These are phyloP conservation scores for Neospermospora avenae DNA, from an alignment of 2,329 filamentous ascomycete genomes.

Conservation along the genomic window DNA sequence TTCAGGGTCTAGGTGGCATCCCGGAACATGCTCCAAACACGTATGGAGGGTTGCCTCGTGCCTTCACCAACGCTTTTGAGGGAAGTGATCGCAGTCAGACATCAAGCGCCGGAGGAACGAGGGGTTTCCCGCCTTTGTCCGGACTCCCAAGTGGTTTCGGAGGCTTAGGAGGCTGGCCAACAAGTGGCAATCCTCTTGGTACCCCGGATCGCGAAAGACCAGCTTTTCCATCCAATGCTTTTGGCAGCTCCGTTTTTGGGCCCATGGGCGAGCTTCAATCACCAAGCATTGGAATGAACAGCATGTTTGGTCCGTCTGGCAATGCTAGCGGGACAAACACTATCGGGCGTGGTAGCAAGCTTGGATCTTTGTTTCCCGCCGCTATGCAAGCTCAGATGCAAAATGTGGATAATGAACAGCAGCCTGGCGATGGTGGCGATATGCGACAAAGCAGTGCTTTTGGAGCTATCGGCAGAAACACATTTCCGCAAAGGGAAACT, in stretches of 20 bases:
- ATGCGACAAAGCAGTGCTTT: slow-evolving; percentile 60
- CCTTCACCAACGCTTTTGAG: slow-evolving; percentile 47
- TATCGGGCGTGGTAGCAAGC: slow-evolving; percentile 74
- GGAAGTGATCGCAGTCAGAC: slow-evolving; percentile 90
- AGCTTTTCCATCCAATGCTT: slow-evolving; percentile 51
- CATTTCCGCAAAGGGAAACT: slow-evolving; percentile 55
- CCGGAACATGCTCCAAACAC: slow-evolving; percentile 46
- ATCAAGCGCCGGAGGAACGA: slow-evolving; percentile 74
- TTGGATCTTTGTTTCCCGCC: slow-evolving; percentile 82
- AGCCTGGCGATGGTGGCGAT: slow-evolving; percentile 54
- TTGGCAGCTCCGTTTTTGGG: slow-evolving; percentile 79
- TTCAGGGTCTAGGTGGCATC: slow-evolving; percentile 50
- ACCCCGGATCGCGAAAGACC: slow-evolving; percentile 64
- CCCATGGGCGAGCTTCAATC: slow-evolving; percentile 76
- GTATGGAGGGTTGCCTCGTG: slow-evolving; percentile 54
- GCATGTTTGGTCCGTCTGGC: slow-evolving; percentile 62
- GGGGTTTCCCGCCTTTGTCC: slow-evolving; percentile 64
- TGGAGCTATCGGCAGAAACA: slow-evolving; percentile 63
- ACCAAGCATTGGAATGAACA: slow-evolving; percentile 64
- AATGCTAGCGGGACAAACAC: slow-evolving; percentile 57
- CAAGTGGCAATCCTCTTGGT: slow-evolving; percentile 58
- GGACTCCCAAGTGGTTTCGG: slow-evolving; percentile 51
- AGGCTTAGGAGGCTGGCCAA: slow-evolving; percentile 38
- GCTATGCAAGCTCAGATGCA: slow-evolving; percentile 93
- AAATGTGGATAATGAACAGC: slow-evolving; percentile 58